Evolutionary conservation across 2,329 filamentous ascomycete genomes (phyloP).

Genomic region (Calonectria fujianensis): DNA sequence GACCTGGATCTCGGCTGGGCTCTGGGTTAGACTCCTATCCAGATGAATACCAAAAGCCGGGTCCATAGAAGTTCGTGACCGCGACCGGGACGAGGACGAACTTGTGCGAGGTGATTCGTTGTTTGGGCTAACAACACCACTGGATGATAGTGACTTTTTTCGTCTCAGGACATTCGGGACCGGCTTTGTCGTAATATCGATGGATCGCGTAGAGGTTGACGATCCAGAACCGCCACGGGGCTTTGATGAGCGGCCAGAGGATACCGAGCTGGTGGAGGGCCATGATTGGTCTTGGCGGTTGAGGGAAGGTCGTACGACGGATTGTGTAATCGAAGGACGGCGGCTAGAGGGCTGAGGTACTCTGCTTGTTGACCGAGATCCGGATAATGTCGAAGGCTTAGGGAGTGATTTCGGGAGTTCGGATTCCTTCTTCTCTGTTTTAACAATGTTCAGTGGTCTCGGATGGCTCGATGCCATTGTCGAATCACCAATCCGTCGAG

Average conservation of each 20-base stretch:
- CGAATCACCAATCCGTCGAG: constrained; percentile 54
- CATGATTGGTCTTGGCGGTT: constrained; percentile 67
- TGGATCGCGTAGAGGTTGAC: constrained; percentile 59
- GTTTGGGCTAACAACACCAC: constrained; percentile 59
- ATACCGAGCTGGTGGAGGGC: constrained; percentile 61
- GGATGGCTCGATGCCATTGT: constrained; percentile 47
- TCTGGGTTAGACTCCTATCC: constrained; percentile 66
- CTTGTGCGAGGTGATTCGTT: constrained; percentile 62
- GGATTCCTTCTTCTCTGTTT: constrained; percentile 49
- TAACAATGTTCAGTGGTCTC: constrained; percentile 50
- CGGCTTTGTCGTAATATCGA: constrained; percentile 58
- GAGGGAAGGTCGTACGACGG: constrained; percentile 51
- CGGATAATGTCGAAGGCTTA: constrained; percentile 43
- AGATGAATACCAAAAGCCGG: constrained; percentile 59
- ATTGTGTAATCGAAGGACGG: constrained; percentile 53
- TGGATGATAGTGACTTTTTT: constrained; percentile 69
- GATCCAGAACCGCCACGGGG: constrained; percentile 58
- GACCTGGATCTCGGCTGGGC: constrained; percentile 65
- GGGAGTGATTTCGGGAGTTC: constrained; percentile 45
- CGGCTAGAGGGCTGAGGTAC: constrained; percentile 51
- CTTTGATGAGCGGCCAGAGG: constrained; percentile 58
- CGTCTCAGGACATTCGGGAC: constrained; percentile 68
- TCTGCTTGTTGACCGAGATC: constrained; percentile 47
- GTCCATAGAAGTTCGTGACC: constrained; percentile 61
- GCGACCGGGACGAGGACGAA: constrained; percentile 66